These are phyloP conservation scores for Saposhnikovia divaricata DNA, from an alignment of 129 eudicot genomes.

Conservation along the genomic window DNA sequence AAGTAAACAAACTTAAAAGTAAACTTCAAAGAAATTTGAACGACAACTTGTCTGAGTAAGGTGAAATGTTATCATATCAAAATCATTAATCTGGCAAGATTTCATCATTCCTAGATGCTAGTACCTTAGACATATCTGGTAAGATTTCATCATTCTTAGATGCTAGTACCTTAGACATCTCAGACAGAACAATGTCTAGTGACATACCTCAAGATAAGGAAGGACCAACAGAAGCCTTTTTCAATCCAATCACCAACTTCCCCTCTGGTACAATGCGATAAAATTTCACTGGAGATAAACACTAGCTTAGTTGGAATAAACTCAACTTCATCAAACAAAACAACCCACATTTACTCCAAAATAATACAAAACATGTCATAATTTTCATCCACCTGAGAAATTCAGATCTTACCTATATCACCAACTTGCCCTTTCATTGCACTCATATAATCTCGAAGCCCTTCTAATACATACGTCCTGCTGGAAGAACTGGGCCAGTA, in stretches of 20 bases:
- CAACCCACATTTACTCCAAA: neutral
- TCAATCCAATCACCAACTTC: slow-evolving; percentile 42
- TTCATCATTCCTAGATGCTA: too few species aligned
- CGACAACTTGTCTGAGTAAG: neutral
- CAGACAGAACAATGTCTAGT: neutral
- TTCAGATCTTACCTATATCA: slow-evolving; percentile 41
- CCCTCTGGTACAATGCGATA: slow-evolving; percentile 53
- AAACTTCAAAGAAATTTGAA: neutral
- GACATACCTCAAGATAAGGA: slow-evolving; percentile 22
- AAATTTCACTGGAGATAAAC: slow-evolving; percentile 45
- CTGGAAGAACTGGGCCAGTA: slow-evolving; percentile 42
- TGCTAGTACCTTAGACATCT: neutral
- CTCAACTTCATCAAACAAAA: neutral
- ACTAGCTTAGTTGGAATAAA: neutral
- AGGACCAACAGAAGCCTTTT: slow-evolving; percentile 30
- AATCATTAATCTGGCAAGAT: neutral
- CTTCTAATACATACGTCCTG: slow-evolving; percentile 60
- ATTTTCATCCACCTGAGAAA: slow-evolving; percentile 2
- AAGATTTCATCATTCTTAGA: neutral
- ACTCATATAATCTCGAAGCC: slow-evolving; percentile 48
- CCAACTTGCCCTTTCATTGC: slow-evolving; percentile 53
- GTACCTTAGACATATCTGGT: neutral
- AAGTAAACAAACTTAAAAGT: neutral
- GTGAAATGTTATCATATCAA: neutral
- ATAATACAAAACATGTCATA: neutral